These are phyloP conservation scores for Fusarium drepaniforme DNA, from an alignment of 2,329 filamentous ascomycete genomes.

Conservation along the genomic window DNA sequence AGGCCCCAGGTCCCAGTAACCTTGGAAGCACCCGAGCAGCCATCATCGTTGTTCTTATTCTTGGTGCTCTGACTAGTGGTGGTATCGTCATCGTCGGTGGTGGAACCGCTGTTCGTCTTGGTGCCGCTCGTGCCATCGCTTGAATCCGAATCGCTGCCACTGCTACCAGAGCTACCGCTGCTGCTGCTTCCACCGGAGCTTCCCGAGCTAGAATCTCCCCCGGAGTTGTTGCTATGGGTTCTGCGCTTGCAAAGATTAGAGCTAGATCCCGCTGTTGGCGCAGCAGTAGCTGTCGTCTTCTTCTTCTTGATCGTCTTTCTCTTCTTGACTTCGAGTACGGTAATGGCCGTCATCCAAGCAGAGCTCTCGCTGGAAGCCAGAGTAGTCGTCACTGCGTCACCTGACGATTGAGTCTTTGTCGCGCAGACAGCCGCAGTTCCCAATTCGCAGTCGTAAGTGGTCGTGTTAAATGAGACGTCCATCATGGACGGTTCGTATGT, in stretches of 20 bases:
- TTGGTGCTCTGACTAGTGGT: background rate
- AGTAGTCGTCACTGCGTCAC: constrained; percentile 14
- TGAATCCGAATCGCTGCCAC: background rate
- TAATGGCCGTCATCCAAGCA: constrained; percentile 39
- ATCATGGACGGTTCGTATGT: constrained; percentile 31
- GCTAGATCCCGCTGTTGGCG: background rate
- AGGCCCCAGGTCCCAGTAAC: constrained; percentile 9
- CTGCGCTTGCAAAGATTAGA: constrained; percentile 22
- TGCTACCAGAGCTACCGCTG: background rate
- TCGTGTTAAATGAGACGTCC: constrained; percentile 24
- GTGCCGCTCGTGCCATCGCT: background rate
- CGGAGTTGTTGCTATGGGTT: background rate
- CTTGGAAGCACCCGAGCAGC: constrained; percentile 19
- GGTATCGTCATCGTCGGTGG: background rate
- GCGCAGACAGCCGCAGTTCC: constrained; percentile 30
- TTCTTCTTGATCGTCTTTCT: background rate
- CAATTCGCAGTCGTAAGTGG: constrained; percentile 35
- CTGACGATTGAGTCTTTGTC: constrained; percentile 4
- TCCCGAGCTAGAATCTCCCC: background rate
- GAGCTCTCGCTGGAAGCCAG: constrained; percentile 26
- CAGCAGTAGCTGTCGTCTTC: background rate
- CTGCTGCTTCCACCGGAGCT: background rate
- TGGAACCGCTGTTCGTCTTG: background rate
- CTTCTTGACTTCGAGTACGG: constrained; percentile 22
- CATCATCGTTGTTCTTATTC: background rate